phyloP scores from a whole-genome alignment of 805 yeast species.

The Saccharomycopsis sp. region DNA sequence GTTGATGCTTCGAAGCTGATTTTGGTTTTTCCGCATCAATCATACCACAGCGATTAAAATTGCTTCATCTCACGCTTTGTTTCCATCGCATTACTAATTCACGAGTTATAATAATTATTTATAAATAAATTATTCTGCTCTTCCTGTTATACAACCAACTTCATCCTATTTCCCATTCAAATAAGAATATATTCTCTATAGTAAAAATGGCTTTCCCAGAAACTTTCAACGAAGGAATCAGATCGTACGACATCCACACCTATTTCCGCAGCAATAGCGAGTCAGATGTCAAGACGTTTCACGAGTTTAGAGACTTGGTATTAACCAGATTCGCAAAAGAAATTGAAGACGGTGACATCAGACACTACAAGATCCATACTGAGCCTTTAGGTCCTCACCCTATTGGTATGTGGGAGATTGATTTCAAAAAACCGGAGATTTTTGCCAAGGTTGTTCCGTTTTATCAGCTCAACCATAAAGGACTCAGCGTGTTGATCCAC shows the following conservation, averaged over 20 bases:
- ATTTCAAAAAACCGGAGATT: constrained; percentile 40
- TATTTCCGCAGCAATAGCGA: constrained; percentile 38
- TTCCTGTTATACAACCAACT: no score
- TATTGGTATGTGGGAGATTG: constrained; percentile 49
- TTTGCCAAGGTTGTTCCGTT: constrained; percentile 42
- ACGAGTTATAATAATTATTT: background rate
- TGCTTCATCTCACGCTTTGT: background rate
- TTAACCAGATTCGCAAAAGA: constrained; percentile 37
- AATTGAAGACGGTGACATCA: constrained; percentile 32
- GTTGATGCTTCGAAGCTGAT: no score
- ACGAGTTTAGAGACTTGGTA: constrained; percentile 35
- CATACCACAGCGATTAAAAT: no score
- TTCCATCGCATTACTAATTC: background rate
- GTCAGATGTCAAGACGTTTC: constrained; percentile 32
- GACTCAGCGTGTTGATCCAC: constrained; percentile 47
- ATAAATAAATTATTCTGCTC: no score
- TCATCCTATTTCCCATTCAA: no score
- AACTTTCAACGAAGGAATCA: constrained; percentile 25
- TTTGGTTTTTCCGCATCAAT: background rate
- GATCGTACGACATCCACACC: constrained; percentile 50
- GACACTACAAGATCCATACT: constrained; percentile 41
- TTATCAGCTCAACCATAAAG: constrained; percentile 48
- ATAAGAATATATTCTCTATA: no score
- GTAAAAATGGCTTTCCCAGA: constrained; percentile 3
- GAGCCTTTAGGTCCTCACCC: constrained; percentile 55